Percentiles rank a stretch among this genome's conserved stretches.
These are phyloP conservation scores for Sechiopsis laciniata DNA, from an alignment of 306 rosid genomes.

Conservation along the genomic window DNA sequence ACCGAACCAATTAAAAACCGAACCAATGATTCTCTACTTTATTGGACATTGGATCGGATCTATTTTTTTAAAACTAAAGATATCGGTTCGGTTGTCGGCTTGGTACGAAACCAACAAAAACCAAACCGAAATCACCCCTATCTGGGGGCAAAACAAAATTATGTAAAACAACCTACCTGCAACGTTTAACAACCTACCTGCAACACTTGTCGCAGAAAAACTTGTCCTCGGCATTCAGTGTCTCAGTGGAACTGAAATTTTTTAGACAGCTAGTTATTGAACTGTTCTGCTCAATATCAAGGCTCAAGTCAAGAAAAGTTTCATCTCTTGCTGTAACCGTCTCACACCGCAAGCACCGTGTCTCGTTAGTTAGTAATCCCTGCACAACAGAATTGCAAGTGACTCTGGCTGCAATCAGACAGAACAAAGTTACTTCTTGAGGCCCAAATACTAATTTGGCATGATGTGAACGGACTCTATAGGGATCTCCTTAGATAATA, in stretches of 20 bases:
- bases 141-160: not conserved
- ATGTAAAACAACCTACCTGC: slow-evolving; percentile 58
- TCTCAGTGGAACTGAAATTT: slow-evolving; percentile 98
- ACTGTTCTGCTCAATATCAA: slow-evolving; percentile 97
- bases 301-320: slow-evolving; percentile 95
- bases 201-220: slow-evolving; percentile 99
- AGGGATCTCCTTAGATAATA: not conserved
- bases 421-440: slow-evolving; percentile 9
- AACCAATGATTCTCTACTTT: no score
- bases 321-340: slow-evolving; percentile 97
- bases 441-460: not conserved
- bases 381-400: slow-evolving; percentile 33
- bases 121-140: no score
- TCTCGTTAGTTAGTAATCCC: slow-evolving; percentile 99
- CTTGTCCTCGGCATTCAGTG: slow-evolving; percentile 94
- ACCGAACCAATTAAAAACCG: no score
- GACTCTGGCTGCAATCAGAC: not conserved
- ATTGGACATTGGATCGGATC: no score
- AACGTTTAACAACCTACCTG: slow-evolving; percentile 80
- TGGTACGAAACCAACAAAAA: no score
- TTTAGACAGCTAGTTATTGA: slow-evolving; percentile 98
- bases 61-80: no score
- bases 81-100: no score
- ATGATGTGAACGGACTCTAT: not conserved
- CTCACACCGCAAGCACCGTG: slow-evolving; percentile 96